Conservation (phyloP, 352 stramenopile species). For the Globisporangium abappressorium region DNA sequence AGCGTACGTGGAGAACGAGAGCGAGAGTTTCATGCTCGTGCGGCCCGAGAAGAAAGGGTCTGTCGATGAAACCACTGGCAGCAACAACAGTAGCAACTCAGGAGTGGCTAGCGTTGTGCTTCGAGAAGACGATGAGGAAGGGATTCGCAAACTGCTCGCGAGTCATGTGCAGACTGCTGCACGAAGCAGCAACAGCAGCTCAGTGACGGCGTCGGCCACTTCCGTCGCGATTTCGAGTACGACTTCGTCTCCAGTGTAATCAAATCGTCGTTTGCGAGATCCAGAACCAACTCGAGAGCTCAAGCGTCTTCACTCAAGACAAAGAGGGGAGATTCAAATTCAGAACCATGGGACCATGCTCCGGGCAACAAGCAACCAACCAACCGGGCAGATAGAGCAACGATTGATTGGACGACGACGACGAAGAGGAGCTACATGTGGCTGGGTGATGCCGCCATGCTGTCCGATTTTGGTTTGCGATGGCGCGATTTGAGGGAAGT, state of each 20-base stretch:
- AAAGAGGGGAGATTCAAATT: background rate
- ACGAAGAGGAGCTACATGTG: background rate
- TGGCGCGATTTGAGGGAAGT: background rate
- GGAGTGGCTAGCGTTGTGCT: conserved; percentile 32
- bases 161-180: conserved; percentile 4
- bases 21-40: conserved; percentile 67
- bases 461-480: background rate
- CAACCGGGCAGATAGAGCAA: background rate
- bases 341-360: background rate
- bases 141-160: conserved; percentile 29
- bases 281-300: background rate
- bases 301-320: background rate
- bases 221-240: background rate
- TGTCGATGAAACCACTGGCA: conserved; percentile 6
- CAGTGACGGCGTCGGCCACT: conserved; percentile 9
- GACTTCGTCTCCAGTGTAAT: background rate
- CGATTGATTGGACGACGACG: background rate
- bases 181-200: background rate
- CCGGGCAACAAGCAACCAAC: background rate
- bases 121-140: conserved; percentile 38
- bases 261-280: background rate
- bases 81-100: conserved; percentile 1
- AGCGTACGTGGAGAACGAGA: conserved; percentile 64
- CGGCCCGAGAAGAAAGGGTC: conserved; percentile 43
- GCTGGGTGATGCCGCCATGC: too few relatives aligned